phyloP scores from a whole-genome alignment of 2,329 filamentous ascomycete genomes.

The Coleophoma cylindrospora region DNA sequence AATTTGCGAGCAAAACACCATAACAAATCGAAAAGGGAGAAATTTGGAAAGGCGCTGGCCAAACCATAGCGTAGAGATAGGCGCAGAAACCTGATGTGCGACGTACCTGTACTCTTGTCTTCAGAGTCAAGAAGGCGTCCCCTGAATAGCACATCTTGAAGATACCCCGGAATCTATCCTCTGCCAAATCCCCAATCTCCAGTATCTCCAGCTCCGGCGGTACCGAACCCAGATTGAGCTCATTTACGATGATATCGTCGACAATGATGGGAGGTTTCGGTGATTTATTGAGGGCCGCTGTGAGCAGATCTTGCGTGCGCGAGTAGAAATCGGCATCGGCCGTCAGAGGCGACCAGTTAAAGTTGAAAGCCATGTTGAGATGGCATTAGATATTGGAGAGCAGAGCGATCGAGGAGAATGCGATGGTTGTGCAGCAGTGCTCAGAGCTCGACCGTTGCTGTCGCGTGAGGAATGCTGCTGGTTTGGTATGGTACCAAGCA shows the following conservation, averaged over 20 bases:
- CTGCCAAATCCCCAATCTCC: constrained; percentile 94
- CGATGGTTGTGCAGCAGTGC: not conserved
- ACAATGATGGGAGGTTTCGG: constrained; percentile 98
- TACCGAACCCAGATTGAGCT: constrained; percentile 92
- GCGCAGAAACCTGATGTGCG: constrained; percentile 5
- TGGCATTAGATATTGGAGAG: constrained; percentile 19
- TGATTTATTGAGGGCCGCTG: constrained; percentile 92
- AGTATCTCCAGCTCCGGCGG: constrained; percentile 94
- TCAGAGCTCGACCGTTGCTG: not conserved
- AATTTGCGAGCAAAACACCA: constrained; percentile 15
- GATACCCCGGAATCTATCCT: constrained; percentile 94
- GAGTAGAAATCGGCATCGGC: constrained; percentile 89
- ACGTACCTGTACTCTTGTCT: constrained; percentile 86
- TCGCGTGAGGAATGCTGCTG: constrained; percentile 1
- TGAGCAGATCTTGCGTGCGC: constrained; percentile 89
- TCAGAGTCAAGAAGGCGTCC: constrained; percentile 90
- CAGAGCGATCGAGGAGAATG: not conserved
- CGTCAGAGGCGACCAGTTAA: constrained; percentile 99
- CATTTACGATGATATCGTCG: constrained; percentile 97
- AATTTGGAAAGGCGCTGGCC: not conserved
- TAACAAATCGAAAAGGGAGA: constrained; percentile 3
- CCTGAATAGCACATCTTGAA: constrained; percentile 99
- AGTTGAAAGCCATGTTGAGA: constrained; percentile 90
- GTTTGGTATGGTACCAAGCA: not conserved
- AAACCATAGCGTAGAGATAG: not conserved